phyloP scores from a whole-genome alignment of 2,329 filamentous ascomycete species.

The Fusarium concolor region DNA sequence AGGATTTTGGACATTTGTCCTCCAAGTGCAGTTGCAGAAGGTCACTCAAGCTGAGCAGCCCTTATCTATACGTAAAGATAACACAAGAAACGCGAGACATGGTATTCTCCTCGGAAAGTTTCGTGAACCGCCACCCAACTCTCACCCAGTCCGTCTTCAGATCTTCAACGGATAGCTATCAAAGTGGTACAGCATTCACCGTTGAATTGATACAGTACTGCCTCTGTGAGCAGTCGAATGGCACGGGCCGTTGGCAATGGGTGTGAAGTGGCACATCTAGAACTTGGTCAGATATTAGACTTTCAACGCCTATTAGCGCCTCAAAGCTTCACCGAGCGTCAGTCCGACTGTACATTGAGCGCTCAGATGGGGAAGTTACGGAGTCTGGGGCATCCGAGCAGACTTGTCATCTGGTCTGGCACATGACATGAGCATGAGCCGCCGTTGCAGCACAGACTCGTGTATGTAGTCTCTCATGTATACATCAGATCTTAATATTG shows the following conservation, averaged over 20 bases:
- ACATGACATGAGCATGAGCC: constrained; percentile 21
- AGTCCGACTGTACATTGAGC: constrained; percentile 8
- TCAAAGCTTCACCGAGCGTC: constrained; percentile 2
- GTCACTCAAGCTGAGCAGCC: neutral
- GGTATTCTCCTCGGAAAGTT: neutral
- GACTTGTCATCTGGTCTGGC: constrained; percentile 25
- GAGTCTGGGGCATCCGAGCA: constrained; percentile 2
- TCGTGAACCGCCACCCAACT: constrained; percentile 1
- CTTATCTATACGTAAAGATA: neutral
- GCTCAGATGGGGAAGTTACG: constrained; percentile 19
- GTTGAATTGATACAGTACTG: neutral
- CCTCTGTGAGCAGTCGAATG: constrained; percentile 22
- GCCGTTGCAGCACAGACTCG: neutral
- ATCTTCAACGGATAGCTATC: neutral
- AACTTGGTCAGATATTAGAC: constrained; percentile 32
- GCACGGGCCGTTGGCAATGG: constrained; percentile 27
- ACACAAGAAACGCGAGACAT: neutral
- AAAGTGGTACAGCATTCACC: constrained; percentile 5
- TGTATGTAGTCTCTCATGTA: neutral
- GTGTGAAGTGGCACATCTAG: constrained; percentile 27
- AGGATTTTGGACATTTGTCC: neutral
- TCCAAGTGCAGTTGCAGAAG: neutral
- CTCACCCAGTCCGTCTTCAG: neutral
- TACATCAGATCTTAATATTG: neutral
- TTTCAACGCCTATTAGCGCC: constrained; percentile 15